Percentiles rank a stretch among this genome's conserved stretches.
These are phyloP conservation scores for Cladophialophora bantiana DNA, from an alignment of 2,329 filamentous ascomycete species.

Conservation along the genomic window DNA sequence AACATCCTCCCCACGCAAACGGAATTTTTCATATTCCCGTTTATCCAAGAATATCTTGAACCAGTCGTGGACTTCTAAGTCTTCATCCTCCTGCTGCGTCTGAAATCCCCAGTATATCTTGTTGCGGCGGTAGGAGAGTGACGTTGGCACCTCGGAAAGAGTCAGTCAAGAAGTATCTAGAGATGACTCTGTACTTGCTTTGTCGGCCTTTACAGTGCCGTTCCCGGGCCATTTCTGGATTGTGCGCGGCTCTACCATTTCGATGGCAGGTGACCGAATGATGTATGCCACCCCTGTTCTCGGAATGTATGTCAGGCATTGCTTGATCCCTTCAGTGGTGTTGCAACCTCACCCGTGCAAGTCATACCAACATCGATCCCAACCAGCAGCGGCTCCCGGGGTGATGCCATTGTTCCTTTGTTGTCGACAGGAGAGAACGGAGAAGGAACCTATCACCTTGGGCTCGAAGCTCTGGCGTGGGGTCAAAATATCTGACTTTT, in stretches of 20 bases:
- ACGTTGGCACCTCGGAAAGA: conserved; percentile 34
- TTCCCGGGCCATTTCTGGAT: conserved; percentile 47
- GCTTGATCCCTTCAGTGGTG: neutral
- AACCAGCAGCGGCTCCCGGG: conserved; percentile 19
- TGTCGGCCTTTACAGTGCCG: conserved; percentile 45
- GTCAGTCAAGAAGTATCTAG: too few species aligned
- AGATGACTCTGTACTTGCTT: conserved; percentile 40
- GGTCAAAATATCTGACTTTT: too few species aligned
- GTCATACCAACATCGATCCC: conserved; percentile 46
- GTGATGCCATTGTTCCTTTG: neutral
- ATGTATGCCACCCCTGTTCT: conserved; percentile 45
- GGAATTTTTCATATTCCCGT: conserved; percentile 13
- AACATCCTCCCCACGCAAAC: conserved; percentile 27
- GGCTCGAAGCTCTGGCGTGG: too few species aligned
- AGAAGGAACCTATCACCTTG: too few species aligned
- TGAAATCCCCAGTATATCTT: conserved; percentile 5
- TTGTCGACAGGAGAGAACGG: neutral
- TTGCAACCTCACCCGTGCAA: conserved; percentile 24
- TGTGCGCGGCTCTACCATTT: conserved; percentile 46
- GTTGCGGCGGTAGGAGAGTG: conserved; percentile 12
- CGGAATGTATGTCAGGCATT: conserved; percentile 23
- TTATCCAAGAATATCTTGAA: conserved; percentile 33
- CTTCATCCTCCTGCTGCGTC: conserved; percentile 13
- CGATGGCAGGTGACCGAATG: conserved; percentile 42
- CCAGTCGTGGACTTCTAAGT: conserved; percentile 26